A percentile compares a stretch with the other conserved stretches of the same genome.
These are phyloP conservation scores for Ascochyta pisi DNA, from an alignment of 2,329 filamentous ascomycete species.

Conservation along the genomic window DNA sequence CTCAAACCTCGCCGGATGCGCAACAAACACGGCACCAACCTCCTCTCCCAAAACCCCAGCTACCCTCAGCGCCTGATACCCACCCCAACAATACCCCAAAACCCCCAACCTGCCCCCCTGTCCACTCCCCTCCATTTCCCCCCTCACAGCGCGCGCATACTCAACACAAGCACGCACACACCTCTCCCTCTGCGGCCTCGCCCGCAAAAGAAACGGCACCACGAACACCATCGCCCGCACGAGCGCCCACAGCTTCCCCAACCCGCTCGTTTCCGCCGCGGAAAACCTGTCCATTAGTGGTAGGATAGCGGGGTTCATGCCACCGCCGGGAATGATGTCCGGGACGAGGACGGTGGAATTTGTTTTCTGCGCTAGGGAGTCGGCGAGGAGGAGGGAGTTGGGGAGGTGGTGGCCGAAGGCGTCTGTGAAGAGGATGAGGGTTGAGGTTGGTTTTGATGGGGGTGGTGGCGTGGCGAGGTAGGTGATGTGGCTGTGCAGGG, in stretches of 20 bases:
- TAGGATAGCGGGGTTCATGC: slow-evolving; percentile 14
- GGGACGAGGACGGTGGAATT: slow-evolving; percentile 29
- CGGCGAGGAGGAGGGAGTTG: slow-evolving; percentile 37
- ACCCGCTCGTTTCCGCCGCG: slow-evolving; percentile 1
- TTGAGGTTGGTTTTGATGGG: slow-evolving; percentile 5
- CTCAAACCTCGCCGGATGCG: slow-evolving; percentile 24
- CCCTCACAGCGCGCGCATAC: slow-evolving; percentile 18
- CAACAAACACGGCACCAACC: slow-evolving; percentile 25
- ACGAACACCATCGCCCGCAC: slow-evolving; percentile 6
- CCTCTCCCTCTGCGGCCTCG: slow-evolving; percentile 4
- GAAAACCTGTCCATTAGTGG: slow-evolving; percentile 18
- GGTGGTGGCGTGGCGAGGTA: slow-evolving; percentile 22
- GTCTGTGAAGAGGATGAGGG: slow-evolving; percentile 35
- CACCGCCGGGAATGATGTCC: slow-evolving; percentile 33
- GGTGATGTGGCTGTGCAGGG: slow-evolving; percentile 22
- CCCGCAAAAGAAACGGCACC: slow-evolving; percentile 20
- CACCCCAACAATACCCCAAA: slow-evolving; percentile 36
- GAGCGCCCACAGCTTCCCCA: slow-evolving; percentile 2
- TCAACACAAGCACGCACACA: neutral
- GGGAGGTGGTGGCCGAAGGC: slow-evolving; percentile 33
- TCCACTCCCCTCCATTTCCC: neutral
- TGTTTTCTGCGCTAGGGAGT: slow-evolving; percentile 25
- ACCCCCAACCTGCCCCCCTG: slow-evolving; percentile 21
- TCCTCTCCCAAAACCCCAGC: too few species aligned
- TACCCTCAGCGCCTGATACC: slow-evolving; percentile 18